These are phyloP conservation scores for Globisporangium parvum DNA, from an alignment of 352 stramenopile genomes.

Conservation along the genomic window DNA sequence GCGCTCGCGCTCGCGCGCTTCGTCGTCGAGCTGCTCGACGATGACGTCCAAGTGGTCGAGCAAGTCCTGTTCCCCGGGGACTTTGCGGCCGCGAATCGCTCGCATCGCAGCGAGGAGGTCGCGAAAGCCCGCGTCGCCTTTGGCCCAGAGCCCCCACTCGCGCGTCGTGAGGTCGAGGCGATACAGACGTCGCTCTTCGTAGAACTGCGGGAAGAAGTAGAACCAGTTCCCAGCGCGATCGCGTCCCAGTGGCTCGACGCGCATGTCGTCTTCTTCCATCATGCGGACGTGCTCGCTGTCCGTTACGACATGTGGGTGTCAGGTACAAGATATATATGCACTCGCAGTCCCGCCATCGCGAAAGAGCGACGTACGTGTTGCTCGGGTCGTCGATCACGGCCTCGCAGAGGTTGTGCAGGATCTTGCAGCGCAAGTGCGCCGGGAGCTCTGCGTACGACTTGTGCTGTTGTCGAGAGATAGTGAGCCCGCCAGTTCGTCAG, in stretches of 20 bases:
- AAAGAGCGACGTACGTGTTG: constrained; percentile 49
- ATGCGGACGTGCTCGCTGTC: constrained; percentile 73
- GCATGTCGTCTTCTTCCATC: constrained; percentile 85
- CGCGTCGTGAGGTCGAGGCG: constrained; percentile 37
- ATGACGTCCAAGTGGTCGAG: constrained; percentile 77
- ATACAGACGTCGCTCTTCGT: constrained; percentile 78
- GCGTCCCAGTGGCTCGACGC: constrained; percentile 63
- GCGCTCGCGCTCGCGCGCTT: constrained; percentile 36
- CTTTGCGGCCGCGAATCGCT: constrained; percentile 53
- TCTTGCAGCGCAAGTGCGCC: constrained; percentile 68
- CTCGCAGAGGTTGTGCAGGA: constrained; percentile 79
- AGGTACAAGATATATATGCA: neutral
- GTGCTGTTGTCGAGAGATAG: constrained; percentile 30
- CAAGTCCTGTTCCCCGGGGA: constrained; percentile 65
- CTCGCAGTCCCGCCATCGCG: neutral
- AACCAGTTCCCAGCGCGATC: constrained; percentile 72
- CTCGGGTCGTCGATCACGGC: constrained; percentile 67
- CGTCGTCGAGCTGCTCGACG: constrained; percentile 71
- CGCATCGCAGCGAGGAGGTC: constrained; percentile 55
- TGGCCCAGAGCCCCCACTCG: constrained; percentile 72
- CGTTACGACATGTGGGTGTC: neutral
- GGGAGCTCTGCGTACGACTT: constrained; percentile 69
- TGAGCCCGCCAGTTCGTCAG: neutral
- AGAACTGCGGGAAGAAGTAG: constrained; percentile 87
- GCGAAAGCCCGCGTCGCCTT: constrained; percentile 59